phyloP scores from a whole-genome alignment of 495 filamentous ascomycete species.

The Chaetomium cochliodes region DNA sequence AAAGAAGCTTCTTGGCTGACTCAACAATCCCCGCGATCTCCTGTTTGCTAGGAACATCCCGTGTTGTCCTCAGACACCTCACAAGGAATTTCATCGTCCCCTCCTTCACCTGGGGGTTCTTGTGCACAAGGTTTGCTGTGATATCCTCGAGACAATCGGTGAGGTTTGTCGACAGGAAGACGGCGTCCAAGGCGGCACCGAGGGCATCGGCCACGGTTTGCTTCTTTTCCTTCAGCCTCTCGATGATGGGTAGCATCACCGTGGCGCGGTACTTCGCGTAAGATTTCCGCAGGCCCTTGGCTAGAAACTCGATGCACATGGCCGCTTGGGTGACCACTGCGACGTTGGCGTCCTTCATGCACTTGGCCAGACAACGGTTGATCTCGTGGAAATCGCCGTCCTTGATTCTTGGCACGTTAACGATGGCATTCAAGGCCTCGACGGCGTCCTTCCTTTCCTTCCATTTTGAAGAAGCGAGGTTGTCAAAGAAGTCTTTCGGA shows the following conservation, averaged over 20 bases:
- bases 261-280: constrained; percentile 78
- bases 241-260: constrained; percentile 84
- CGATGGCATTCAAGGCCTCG: constrained; percentile 70
- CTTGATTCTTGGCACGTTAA: constrained; percentile 90
- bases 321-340: constrained; percentile 91
- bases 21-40: constrained; percentile 86
- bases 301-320: constrained; percentile 89
- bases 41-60: constrained; percentile 75
- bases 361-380: constrained; percentile 77
- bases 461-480: constrained; percentile 88
- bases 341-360: constrained; percentile 98
- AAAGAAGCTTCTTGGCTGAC: constrained; percentile 78
- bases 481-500: constrained; percentile 76
- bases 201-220: constrained; percentile 83
- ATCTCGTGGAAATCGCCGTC: constrained; percentile 87
- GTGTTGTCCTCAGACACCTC: constrained; percentile 78
- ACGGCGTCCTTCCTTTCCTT: constrained; percentile 96
- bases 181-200: constrained; percentile 78
- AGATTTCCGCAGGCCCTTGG: constrained; percentile 75
- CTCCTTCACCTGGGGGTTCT: constrained; percentile 96
- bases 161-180: constrained; percentile 75
- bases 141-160: constrained; percentile 88
- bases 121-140: constrained; percentile 79
- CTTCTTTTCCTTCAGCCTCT: constrained; percentile 97
- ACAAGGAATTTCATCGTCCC: constrained; percentile 89